Evolutionary conservation across 2,329 filamentous ascomycete species (phyloP).

Genomic region (Purpureocillium lavendulum): DNA sequence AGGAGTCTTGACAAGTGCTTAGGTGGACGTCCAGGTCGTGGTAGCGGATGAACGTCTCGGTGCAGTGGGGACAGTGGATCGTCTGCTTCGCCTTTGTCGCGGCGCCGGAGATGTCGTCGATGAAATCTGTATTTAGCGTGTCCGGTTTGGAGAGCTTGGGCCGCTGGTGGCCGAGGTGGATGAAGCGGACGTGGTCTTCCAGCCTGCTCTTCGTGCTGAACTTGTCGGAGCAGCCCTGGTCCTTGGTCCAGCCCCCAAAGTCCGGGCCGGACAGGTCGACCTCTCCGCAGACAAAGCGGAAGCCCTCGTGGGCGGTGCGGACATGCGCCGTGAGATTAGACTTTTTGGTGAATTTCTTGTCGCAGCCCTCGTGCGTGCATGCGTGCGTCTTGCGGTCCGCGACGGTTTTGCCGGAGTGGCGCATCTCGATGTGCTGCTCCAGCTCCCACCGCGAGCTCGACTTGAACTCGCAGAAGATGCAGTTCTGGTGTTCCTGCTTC

Average conservation of each 20-base stretch:
- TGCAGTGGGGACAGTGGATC: slow-evolving; percentile 37
- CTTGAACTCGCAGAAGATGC: slow-evolving; percentile 62
- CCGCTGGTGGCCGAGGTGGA: slow-evolving; percentile 60
- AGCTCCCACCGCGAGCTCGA: slow-evolving; percentile 61
- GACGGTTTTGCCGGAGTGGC: slow-evolving; percentile 57
- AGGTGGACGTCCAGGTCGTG: slow-evolving; percentile 42
- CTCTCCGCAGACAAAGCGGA: slow-evolving; percentile 71
- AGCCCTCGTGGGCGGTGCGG: slow-evolving; percentile 66
- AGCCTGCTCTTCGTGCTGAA: slow-evolving; percentile 73
- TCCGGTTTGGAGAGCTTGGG: slow-evolving; percentile 21
- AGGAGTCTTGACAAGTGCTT: slow-evolving; percentile 17
- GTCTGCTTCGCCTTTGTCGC: slow-evolving; percentile 31
- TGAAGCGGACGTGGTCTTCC: slow-evolving; percentile 75
- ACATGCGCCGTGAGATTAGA: slow-evolving; percentile 80
- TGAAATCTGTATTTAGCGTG: slow-evolving; percentile 15
- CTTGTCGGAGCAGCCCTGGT: slow-evolving; percentile 63
- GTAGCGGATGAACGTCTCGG: slow-evolving; percentile 38
- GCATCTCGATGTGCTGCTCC: slow-evolving; percentile 68
- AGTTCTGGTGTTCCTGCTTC: slow-evolving; percentile 64
- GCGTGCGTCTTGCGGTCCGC: slow-evolving; percentile 56
- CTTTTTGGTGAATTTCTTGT: slow-evolving; percentile 69
- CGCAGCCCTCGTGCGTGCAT: slow-evolving; percentile 63
- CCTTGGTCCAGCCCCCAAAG: slow-evolving; percentile 54
- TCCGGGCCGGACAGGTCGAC: slow-evolving; percentile 50
- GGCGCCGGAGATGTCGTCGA: slow-evolving; percentile 35